Base-by-base conservation (phyloP, 306 rosid genomes). In the Crataegus laevigata region DNA sequence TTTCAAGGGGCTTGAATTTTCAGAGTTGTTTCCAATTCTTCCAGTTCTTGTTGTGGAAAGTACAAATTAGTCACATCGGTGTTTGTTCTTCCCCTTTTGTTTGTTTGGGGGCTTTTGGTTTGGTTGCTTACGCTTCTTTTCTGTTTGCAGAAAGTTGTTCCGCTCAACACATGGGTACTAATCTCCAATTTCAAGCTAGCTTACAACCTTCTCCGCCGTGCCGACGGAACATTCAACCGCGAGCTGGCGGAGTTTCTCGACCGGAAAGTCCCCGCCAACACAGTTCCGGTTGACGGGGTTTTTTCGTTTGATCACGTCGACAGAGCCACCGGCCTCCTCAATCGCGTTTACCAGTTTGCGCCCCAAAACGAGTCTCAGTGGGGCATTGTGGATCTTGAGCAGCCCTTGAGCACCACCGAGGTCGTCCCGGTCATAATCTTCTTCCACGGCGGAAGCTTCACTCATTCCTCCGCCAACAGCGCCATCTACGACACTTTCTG, bases 371-470 rank as follows among this genome's bases (percentile, higher is more conserved):
- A 81, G 58, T 26, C 88, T 57, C 77, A 68, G 10, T 87, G 85
- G 85, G 88, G 87, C 38, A 66, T 77, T 8, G 62, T 77, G 52
- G 91, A 90, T 78, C 85, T 93, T 3, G 90, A 85, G 60, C 87
- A 68, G 81, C 96, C 98, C 40, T 66, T 93, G 68, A 91, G 91
- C 80, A 75, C 84, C 24, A 83, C 90, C 8, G 63, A 83, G 80
- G 72, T 87, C 55, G 93, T 93, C 5, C 98, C 98, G 0, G 93
- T 93, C 29, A 90, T 93, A 63, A 59, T 93, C 3, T 93, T 89
- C 82, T 93, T 93, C 83, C 98, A 93, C 17, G 98, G 98, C 25
- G 98, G 98, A 71, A 93, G 98, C 75, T 93, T 93, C 89, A 82
- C 88, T 29, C 98, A 93, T 77, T 93, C 98, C 61, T 93, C 98